phyloP scores from a whole-genome alignment of 1,284 basidiomycete species.

The Inonotus obliquus region DNA sequence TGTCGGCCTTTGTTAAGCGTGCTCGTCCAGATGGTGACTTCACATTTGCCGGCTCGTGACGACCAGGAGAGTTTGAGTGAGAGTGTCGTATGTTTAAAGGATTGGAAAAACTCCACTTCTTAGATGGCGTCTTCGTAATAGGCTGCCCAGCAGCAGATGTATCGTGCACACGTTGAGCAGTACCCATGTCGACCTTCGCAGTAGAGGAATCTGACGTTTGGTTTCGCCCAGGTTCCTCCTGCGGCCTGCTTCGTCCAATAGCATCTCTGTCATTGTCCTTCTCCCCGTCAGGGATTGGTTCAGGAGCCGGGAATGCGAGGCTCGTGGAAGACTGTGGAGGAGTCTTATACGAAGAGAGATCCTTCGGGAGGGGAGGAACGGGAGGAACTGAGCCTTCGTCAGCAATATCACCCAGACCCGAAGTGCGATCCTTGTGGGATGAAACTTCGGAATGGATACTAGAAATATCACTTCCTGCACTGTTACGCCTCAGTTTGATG shows the following conservation, averaged over 20 bases:
- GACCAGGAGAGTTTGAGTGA: conserved; percentile 61
- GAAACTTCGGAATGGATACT: conserved; percentile 65
- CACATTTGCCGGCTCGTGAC: conserved; percentile 37
- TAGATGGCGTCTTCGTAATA: conserved; percentile 42
- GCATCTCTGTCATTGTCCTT: conserved; percentile 34
- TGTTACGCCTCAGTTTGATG: conserved; percentile 62
- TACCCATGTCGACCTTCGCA: background rate
- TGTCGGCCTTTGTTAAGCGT: conserved; percentile 56
- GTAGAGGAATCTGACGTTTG: background rate
- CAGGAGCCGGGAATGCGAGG: conserved; percentile 43
- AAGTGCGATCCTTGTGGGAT: conserved; percentile 61
- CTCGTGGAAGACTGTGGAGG: conserved; percentile 51
- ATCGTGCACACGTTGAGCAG: background rate
- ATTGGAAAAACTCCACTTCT: conserved; percentile 95
- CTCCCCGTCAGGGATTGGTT: conserved; percentile 35
- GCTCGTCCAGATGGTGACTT: conserved; percentile 56
- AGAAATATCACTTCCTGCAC: conserved; percentile 82
- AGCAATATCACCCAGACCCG: conserved; percentile 51
- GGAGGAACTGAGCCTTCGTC: conserved; percentile 69
- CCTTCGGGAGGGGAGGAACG: conserved; percentile 94
- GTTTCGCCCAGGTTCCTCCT: conserved; percentile 44
- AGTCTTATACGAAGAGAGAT: conserved; percentile 74
- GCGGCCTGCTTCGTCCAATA: conserved; percentile 41
- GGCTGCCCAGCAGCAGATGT: conserved; percentile 22
- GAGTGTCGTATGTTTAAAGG: conserved; percentile 79